Evolutionary conservation across 495 filamentous ascomycete genomes (phyloP), one percentile per base, ranked within the genome.

Genomic region (Staphylotrichum longicolle): DNA sequence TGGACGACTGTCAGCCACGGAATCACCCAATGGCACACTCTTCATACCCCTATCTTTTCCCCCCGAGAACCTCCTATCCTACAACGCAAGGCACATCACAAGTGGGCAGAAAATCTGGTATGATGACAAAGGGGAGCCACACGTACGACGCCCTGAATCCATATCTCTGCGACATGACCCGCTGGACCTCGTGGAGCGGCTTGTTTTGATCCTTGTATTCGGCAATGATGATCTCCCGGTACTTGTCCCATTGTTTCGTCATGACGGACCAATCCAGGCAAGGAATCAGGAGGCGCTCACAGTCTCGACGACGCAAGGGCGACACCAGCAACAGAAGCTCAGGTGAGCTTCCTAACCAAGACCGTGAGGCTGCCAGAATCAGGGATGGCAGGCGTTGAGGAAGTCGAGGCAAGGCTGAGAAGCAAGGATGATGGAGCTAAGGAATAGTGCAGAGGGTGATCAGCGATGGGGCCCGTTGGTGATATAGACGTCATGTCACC

Each of bases 141-240:
- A 71, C 78, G 57, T 65, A 80, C 78, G 77, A 80, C 12, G 78
- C 78, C 58, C 64, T 74, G 69, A 80, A 80, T 6, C 66, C 66
- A 49, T 80, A 70, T 52, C 57, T 61, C n/a, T 76, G 68, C 49
- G 70, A 67, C 76, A 80, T 78, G 11, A 75, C 68, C 50, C 68
- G 64, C 59, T 66, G 71, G 15, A 80, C 78, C 51, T 72, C 73
- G 7, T 73, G 68, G 27, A 80, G 74, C 34, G 76, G 75, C 58
- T 58, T 66, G 39, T 76, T 74, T n/a, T 77, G 63, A n/a, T 68
- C 62, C 58, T 70, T 70, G 61, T 80, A 80, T 45, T 75, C 66
- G 4, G 56, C 50, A 46, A 73, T 66, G 60, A 80, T 78, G 6
- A 63, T 66, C 27, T 67, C 67, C 54, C 74, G 67, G 64, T 77